A percentile compares a stretch with the other conserved stretches of the same genome.
phyloP scores from a whole-genome alignment of 2,329 filamentous ascomycete species.

The Aureobasidium sp. region DNA sequence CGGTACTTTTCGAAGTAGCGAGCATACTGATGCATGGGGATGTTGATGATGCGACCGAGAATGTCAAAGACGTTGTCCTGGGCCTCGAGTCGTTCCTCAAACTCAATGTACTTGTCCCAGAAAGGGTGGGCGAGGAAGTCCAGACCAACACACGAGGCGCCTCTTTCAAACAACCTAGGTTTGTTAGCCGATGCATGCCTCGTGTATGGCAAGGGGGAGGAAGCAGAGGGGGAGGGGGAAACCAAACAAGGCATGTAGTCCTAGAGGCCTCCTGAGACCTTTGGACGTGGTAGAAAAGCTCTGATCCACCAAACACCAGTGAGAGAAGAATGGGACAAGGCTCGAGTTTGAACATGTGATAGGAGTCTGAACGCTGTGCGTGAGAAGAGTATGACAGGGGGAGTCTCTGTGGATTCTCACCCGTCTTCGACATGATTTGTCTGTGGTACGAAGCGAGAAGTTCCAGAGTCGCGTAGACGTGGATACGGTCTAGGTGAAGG shows the following conservation, averaged over 20 bases:
- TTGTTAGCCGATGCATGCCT: conserved; percentile 4
- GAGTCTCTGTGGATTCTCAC: conserved; percentile 9
- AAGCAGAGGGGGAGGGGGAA: background rate
- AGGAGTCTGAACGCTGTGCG: conserved; percentile 9
- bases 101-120: conserved; percentile 99
- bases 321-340: background rate
- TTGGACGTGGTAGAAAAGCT: background rate
- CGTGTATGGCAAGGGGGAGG: background rate
- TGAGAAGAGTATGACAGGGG: conserved; percentile 7
- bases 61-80: conserved; percentile 80
- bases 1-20: conserved; percentile 91
- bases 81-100: conserved; percentile 82
- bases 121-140: conserved; percentile 94
- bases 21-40: conserved; percentile 93
- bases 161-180: conserved; percentile 81
- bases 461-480: background rate
- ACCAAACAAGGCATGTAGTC: conserved; percentile 11
- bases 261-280: background rate
- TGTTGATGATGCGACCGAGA: conserved; percentile 70
- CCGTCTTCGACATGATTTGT: conserved; percentile 3
- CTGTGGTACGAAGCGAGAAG: background rate
- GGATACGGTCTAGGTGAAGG: conserved; percentile 8
- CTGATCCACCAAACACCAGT: background rate
- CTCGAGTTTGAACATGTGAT: background rate
- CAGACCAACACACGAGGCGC: conserved; percentile 72